Percentiles rank a stretch among this genome's conserved stretches.
These are phyloP conservation scores for Sporothrix protearum DNA, from an alignment of 2,329 filamentous ascomycete species.

Conservation along the genomic window DNA sequence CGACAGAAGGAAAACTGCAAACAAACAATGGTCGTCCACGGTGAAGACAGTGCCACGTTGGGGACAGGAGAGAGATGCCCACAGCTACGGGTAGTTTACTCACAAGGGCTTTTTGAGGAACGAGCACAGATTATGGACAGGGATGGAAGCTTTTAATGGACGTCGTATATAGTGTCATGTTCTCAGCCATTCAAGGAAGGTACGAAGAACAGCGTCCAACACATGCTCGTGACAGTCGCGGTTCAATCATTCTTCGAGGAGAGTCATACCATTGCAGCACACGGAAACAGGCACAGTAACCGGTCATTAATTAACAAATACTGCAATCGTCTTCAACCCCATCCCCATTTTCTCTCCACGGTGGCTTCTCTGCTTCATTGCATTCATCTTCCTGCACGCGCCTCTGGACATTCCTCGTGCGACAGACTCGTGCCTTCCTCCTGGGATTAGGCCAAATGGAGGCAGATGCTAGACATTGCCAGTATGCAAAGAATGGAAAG, in stretches of 20 bases:
- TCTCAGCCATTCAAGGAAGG: not conserved
- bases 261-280: not conserved
- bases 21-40: not conserved
- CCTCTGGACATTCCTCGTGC: not conserved
- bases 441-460: not conserved
- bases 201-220: not conserved
- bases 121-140: too few relatives aligned
- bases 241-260: not conserved
- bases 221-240: not conserved
- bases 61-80: not conserved
- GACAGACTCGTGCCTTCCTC: not conserved
- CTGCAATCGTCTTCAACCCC: not conserved
- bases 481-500: not conserved
- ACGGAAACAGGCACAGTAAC: not conserved
- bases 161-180: not conserved
- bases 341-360: not conserved
- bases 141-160: too few relatives aligned
- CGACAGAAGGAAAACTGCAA: not conserved
- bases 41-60: not conserved
- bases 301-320: not conserved
- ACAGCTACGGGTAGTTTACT: not conserved
- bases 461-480: not conserved
- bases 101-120: not conserved
- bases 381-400: not conserved
- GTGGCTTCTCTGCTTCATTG: not conserved